Conservation (phyloP, 257 asterid genomes). For the Solanum dulcamara region DNA sequence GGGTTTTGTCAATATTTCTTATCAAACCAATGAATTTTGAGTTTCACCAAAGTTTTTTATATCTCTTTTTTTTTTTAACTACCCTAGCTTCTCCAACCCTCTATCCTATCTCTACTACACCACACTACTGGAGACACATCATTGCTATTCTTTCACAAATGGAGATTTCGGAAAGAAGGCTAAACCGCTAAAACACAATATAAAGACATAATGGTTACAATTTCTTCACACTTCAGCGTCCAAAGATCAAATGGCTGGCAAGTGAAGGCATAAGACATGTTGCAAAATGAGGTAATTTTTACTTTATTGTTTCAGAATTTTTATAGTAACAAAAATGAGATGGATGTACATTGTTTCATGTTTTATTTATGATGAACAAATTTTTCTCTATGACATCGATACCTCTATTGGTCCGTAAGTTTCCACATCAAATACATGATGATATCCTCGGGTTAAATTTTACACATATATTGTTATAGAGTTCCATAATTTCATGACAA, state of each 20-base stretch:
- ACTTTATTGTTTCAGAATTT: too few species aligned
- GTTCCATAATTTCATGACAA: not conserved
- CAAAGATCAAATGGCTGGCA: not conserved
- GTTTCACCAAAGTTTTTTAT: not conserved
- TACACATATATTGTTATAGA: too few species aligned
- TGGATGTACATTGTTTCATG: not conserved
- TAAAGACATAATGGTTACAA: not conserved
- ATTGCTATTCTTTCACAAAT: not conserved
- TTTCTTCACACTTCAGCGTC: not conserved
- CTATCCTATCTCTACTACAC: not conserved
- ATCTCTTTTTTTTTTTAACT: not conserved
- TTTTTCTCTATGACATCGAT: fast-evolving
- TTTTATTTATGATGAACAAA: too few species aligned
- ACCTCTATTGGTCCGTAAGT: not conserved
- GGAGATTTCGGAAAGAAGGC: not conserved
- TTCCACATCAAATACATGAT: not conserved
- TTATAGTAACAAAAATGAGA: not conserved
- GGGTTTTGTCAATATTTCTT: not conserved
- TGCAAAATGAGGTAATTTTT: not conserved
- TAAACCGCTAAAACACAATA: not conserved
- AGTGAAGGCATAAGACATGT: not conserved
- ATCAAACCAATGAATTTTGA: not conserved
- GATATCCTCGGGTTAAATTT: not conserved
- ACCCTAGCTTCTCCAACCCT: not conserved
- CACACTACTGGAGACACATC: not conserved